These are phyloP conservation scores for Erodium moschatum DNA, from an alignment of 441 rosid species.

Conservation along the genomic window DNA sequence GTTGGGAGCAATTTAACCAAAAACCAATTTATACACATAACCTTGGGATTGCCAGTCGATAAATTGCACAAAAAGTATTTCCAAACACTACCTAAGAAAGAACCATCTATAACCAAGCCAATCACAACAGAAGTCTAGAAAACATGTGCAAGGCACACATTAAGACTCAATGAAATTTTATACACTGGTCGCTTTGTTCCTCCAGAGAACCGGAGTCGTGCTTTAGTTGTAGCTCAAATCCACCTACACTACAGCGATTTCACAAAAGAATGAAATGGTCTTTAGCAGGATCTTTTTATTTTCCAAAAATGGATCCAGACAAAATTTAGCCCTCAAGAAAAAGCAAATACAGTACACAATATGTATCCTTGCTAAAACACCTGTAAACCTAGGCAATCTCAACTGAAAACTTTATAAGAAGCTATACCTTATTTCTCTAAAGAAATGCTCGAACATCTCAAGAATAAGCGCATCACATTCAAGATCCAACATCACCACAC, in stretches of 20 bases:
- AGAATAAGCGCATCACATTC: slow-evolving; percentile 78
- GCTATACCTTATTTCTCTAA: slow-evolving; percentile 65
- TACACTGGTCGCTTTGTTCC: too few species aligned
- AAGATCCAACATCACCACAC: slow-evolving; percentile 97
- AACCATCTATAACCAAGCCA: not conserved
- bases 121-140: not conserved
- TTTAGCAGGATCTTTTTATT: too few species aligned
- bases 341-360: not conserved
- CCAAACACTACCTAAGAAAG: not conserved
- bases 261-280: too few species aligned
- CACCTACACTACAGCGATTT: too few species aligned
- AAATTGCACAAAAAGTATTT: not conserved
- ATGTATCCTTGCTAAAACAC: too few species aligned
- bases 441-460: slow-evolving; percentile 88
- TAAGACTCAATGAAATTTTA: not conserved
- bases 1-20: not conserved
- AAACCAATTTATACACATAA: not conserved
- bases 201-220: too few species aligned
- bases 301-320: not conserved
- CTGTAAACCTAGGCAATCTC: not conserved
- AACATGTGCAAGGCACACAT: not conserved
- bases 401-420: not conserved
- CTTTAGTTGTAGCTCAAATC: too few species aligned
- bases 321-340: not conserved
- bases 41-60: not conserved